phyloP scores from a whole-genome alignment of 1,284 basidiomycete species.

The Sporisorium iseilematis-ciliati region DNA sequence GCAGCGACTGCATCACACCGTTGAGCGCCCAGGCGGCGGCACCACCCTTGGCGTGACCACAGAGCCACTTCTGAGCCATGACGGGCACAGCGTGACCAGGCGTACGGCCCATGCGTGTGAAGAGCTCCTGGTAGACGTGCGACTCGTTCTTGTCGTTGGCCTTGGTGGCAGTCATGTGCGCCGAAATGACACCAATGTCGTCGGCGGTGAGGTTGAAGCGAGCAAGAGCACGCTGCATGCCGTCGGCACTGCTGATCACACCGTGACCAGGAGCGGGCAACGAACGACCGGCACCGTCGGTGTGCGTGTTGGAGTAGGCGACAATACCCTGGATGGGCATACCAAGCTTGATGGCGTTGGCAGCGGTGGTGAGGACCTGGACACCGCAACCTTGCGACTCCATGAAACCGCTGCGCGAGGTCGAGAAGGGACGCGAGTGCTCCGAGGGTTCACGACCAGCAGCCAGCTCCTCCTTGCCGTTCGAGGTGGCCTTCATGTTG shows the following conservation, averaged over 20 bases:
- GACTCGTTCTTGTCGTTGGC: constrained; percentile 99
- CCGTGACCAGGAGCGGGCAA: constrained; percentile 75
- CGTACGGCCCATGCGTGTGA: constrained; percentile 86
- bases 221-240: constrained; percentile 91
- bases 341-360: constrained; percentile 93
- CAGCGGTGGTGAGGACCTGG: constrained; percentile 95
- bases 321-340: constrained; percentile 92
- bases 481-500: constrained; percentile 99
- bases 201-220: constrained; percentile 95
- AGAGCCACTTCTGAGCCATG: constrained; percentile 91
- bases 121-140: constrained; percentile 93
- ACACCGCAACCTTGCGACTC: constrained; percentile 97
- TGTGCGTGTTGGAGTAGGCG: constrained; percentile 96
- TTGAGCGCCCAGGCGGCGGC: constrained; percentile 96
- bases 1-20: constrained; percentile 88
- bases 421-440: constrained; percentile 97
- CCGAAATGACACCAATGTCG: constrained; percentile 83
- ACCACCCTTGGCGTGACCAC: constrained; percentile 67
- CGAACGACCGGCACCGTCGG: constrained; percentile 90
- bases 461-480: constrained; percentile 94
- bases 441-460: constrained; percentile 98
- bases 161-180: constrained; percentile 94
- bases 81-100: constrained; percentile 94
- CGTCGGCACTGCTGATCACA: constrained; percentile 70
- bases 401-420: constrained; percentile 81